Base-by-base conservation (phyloP, 139 green algal species). In the Edaphochlamys debaryana region DNA sequence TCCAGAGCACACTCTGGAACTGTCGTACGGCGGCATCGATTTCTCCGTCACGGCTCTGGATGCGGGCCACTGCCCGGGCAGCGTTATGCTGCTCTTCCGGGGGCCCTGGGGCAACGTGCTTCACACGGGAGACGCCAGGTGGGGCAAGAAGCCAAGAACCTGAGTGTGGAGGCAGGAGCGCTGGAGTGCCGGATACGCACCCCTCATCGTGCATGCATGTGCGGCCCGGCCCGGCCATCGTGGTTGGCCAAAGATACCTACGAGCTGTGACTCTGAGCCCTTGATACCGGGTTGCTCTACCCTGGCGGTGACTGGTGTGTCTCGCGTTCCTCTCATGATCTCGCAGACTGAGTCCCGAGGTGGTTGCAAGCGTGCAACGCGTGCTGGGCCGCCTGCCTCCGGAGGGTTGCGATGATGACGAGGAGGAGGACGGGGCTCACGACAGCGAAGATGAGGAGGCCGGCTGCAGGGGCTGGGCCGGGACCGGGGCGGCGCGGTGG, bases 1-100 rank as follows among this genome's bases (percentile, higher is more conserved):
- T 6, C 36, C 19, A 6, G 52, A 36, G 23, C 17, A 7, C 0
- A 23, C 7, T 7, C 23, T 13, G 0, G 34, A 72, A 32, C 36
- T 86, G 67, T 37, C 48, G 15, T 8, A 79, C 25, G 40, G 42
- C 13, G 8, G 50, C 7, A 62, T 75, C 19, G 34, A 27, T 1
- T 90, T 86, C 40, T 64, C 8, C 4, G 86, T 89, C 1, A 90
- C 58, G 15, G 41, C 87, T 20, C 52, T 85, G 32, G 84, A 87
- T 36, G 83, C 87, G 8, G 70, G 82, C 50, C 87, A 90, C 34
- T 87, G 84, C 71, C 54, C 74, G 29, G 87, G 87, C 17, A 62
- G 82, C 34, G 70, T 69, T 20, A 90, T 90, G 87, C 34, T 87
- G 27, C 42, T 90, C 38, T 89, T 90, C 81, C 63, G 90, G 72